These are phyloP conservation scores for Kurtzmaniella fragi DNA, from an alignment of 805 yeast genomes.

Conservation along the genomic window DNA sequence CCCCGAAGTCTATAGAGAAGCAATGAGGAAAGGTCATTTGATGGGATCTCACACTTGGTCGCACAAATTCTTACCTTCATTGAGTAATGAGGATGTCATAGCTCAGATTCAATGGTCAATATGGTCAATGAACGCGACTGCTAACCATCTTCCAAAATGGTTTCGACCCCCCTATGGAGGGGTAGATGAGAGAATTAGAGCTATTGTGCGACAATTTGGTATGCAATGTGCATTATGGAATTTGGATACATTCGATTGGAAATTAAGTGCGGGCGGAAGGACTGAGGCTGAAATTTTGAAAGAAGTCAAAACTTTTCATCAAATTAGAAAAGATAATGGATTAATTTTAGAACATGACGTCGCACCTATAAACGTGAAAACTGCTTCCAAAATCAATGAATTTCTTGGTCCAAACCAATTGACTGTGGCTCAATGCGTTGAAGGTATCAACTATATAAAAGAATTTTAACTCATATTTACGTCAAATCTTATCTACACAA, in stretches of 20 bases:
- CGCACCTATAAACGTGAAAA: constrained; percentile 56
- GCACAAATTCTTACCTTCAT: constrained; percentile 75
- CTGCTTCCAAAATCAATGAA: constrained; percentile 53
- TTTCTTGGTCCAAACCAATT: constrained; percentile 58
- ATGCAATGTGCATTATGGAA: constrained; percentile 90
- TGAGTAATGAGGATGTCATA: constrained; percentile 73
- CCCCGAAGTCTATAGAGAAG: constrained; percentile 65
- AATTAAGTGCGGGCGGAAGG: constrained; percentile 41
- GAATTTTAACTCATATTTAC: constrained; percentile 16
- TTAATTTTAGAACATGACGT: constrained; percentile 87
- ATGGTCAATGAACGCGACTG: constrained; percentile 98
- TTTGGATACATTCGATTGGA: constrained; percentile 89
- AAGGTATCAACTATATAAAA: constrained; percentile 58
- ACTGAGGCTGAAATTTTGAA: constrained; percentile 48
- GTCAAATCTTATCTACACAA: too few species aligned
- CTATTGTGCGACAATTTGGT: constrained; percentile 78
- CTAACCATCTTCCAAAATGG: constrained; percentile 82
- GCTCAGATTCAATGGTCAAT: constrained; percentile 94
- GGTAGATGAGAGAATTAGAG: constrained; percentile 77
- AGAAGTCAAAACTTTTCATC: constrained; percentile 54
- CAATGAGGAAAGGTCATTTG: constrained; percentile 63
- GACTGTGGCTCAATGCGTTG: constrained; percentile 76
- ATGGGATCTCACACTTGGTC: constrained; percentile 92
- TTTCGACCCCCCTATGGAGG: constrained; percentile 98
- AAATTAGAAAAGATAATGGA: constrained; percentile 38